Base-by-base conservation (phyloP, 257 asterid species). In the Prunella vulgaris region DNA sequence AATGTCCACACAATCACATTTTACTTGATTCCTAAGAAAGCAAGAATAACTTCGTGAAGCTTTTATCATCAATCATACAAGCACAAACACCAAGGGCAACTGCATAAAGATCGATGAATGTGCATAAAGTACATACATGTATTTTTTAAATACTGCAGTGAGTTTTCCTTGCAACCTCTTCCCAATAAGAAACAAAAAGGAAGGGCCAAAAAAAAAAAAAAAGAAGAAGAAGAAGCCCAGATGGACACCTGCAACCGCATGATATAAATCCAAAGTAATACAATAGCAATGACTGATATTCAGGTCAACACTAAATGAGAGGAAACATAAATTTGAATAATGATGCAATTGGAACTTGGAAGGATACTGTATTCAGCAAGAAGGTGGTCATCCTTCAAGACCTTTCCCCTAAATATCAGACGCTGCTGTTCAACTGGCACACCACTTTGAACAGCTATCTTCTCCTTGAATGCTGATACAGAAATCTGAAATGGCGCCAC, bases 321-420 rank as follows among this genome's bases (percentile, higher is more conserved):
- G 57, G 6, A 71, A 51, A 60, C 40, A 57, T 24, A 13, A 27
- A 21, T n/a, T 42, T 28, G 35, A 59, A 7, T 37, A 52, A 15
- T 42, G 60, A 35, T 46, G 35, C 37, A 57, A 61, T 35, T 70
- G 65, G 54, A 7, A 57, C 58, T 35, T 70, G 65, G 54, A 7
- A 81, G 95, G 95, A 90, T 90, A 90, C 97, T 74, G 56, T 90
- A 90, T 70, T 84, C 93, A n/a, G 95, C 86, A 70, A 90, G 90
- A 82, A 66, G 86, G 73, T 79, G 90, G 61, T 81, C 83, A 74
- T 88, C 94, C 82, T 86, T 84, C 85, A 90, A 79, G 76, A 88
- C 94, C 82, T 88, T 88, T 84, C 97, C 97, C 81, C 94, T 82
- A 72, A 86, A 90, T 76, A 90, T 90, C 24, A 90, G 84, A 14